Conservation (phyloP, 2,329 filamentous ascomycete species). For the Fusarium circinatum region DNA sequence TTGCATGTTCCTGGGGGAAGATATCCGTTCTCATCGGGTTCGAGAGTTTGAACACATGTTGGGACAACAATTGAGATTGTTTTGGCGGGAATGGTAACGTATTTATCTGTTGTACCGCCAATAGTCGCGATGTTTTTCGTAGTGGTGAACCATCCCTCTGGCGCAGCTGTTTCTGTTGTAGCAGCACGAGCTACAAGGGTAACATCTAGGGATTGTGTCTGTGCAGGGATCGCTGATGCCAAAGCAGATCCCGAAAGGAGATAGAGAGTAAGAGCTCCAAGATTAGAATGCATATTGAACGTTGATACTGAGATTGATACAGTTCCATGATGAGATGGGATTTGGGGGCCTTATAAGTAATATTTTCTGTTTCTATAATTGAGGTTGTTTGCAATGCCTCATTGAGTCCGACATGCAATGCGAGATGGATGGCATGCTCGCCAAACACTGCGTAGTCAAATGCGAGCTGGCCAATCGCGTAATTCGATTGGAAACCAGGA, state of each 20-base stretch:
- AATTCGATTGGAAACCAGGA: not conserved
- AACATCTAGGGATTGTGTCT: constrained; percentile 8
- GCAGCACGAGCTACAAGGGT: constrained; percentile 15
- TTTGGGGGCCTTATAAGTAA: constrained; percentile 10
- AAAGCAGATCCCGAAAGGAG: constrained; percentile 20
- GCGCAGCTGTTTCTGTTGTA: constrained; percentile 18
- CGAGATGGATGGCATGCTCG: constrained; percentile 13
- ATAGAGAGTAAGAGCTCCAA: constrained; percentile 22
- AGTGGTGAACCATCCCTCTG: constrained; percentile 41
- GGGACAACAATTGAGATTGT: constrained; percentile 48
- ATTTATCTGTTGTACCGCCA: constrained; percentile 25
- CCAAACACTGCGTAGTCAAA: constrained; percentile 23
- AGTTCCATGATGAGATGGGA: not conserved
- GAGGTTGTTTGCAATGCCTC: constrained; percentile 12
- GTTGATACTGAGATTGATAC: not conserved
- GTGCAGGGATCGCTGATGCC: constrained; percentile 6
- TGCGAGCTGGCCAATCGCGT: constrained; percentile 31
- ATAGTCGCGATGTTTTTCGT: constrained; percentile 43
- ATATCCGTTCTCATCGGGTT: constrained; percentile 48
- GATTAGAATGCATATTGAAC: constrained; percentile 25
- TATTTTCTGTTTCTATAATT: not conserved
- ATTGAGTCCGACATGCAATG: constrained; percentile 6
- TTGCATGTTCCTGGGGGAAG: constrained; percentile 46
- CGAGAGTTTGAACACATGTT: constrained; percentile 51
- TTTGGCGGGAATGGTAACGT: constrained; percentile 42